Base-by-base conservation (phyloP, 1,139 yeast species). In the Spencermartinsiella ligniputridi region DNA sequence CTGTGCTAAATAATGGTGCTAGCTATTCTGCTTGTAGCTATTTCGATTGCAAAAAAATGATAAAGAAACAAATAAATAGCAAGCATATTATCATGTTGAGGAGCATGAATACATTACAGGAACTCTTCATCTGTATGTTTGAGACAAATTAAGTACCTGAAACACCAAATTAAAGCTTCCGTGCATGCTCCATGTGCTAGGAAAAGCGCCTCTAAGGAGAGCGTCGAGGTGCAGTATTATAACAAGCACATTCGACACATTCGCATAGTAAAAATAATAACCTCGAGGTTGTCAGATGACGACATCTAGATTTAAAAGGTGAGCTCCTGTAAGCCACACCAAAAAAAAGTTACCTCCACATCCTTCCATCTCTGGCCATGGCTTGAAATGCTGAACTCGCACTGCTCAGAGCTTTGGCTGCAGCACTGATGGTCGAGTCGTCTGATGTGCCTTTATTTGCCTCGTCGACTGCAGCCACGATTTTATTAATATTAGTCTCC, bases 401-500 rank as follows among this genome's bases (percentile, higher is more conserved):
- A 34, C 58, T 63, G 5, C 64, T 52, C 16, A 68, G 53, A 0
- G 71, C 69, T 42, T 55, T 57, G 38, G 44, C 49, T 2, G 51
- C 48, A 12, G 53, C 49, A 30, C 37, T 27, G 12, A 39, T 41
- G 16, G 44, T 32, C 3, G 53, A 49, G 32, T 35, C 47, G 11
- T 48, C 46, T 16, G 47, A 46, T 27, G 52, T 55, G n/a, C 65
- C 68, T 12, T 55, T 52, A 45, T 68, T 68, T 20, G 69, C 69
- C 35, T 68, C 69, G 44, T 70, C 72, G 2, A 70, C 72, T 1
- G 75, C 70, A 0, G 94, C 89, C n/a, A 90, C 96, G 33, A 92
- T 89, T 51, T 86, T 78, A 34, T 70, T 64, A 21, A 89, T 87
- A 56, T 83, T 88, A 1, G 98, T 90, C 62, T 92, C 98, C 33